These are phyloP conservation scores for Malus domestica DNA, from an alignment of 306 rosid species.

Conservation along the genomic window ASM211411v1 NC_041790.1:3524001-3524500, in stretches of 20 bases:
- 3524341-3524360: background rate
- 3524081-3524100: constrained; percentile 89
- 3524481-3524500: background rate
- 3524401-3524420: background rate
- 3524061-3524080: constrained; percentile 96
- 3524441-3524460: background rate
- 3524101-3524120: constrained; percentile 76
- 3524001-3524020: constrained; percentile 8
- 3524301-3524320: background rate
- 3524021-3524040: constrained; percentile 82
- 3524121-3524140: constrained; percentile 65
- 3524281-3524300: background rate
- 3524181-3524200: background rate
- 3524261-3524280: background rate
- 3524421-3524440: background rate
- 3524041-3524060: constrained; percentile 81
- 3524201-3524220: background rate
- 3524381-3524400: background rate
- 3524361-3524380: background rate
- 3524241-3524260: background rate
- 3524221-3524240: background rate
- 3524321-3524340: background rate
- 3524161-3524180: background rate
- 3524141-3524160: background rate
- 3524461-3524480: background rate